These are phyloP conservation scores for Epichloe hybrida DNA, from an alignment of 2,329 filamentous ascomycete species.

Conservation along the genomic window DNA sequence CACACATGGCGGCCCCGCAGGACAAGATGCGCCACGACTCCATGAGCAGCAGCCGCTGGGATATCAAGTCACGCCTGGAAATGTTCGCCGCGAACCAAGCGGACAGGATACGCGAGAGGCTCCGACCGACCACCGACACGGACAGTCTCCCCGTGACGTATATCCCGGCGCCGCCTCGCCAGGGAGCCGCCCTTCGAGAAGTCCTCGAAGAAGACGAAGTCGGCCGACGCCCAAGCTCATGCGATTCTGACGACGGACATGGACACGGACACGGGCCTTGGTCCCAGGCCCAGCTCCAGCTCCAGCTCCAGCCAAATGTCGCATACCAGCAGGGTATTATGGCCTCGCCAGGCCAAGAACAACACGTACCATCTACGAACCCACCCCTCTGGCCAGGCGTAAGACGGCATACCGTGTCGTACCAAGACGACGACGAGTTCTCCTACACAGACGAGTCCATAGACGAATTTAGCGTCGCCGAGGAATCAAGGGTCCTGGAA, in stretches of 20 bases:
- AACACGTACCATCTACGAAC: slow-evolving; percentile 17
- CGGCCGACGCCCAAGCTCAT: slow-evolving; percentile 3
- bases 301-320: no score
- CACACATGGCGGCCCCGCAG: background rate
- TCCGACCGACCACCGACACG: slow-evolving; percentile 39
- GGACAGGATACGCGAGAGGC: slow-evolving; percentile 43
- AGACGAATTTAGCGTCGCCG: slow-evolving; percentile 11
- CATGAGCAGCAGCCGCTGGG: slow-evolving; percentile 31
- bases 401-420: slow-evolving; percentile 14
- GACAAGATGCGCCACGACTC: slow-evolving; percentile 9
- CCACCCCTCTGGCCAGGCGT: slow-evolving; percentile 33
- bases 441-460: slow-evolving; percentile 11
- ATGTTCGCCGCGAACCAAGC: slow-evolving; percentile 48
- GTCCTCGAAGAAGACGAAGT: slow-evolving; percentile 42
- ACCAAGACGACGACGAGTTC: slow-evolving; percentile 22
- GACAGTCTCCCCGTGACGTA: slow-evolving; percentile 42
- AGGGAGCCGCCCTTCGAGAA: slow-evolving; percentile 41
- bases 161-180: slow-evolving; percentile 48
- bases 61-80: slow-evolving; percentile 42
- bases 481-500: background rate
- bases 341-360: slow-evolving; percentile 11
- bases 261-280: background rate
- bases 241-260: slow-evolving; percentile 4
- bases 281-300: no score
- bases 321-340: background rate